Conservation (phyloP, 2,329 filamentous ascomycete genomes). For the Didymella pinodella region DNA sequence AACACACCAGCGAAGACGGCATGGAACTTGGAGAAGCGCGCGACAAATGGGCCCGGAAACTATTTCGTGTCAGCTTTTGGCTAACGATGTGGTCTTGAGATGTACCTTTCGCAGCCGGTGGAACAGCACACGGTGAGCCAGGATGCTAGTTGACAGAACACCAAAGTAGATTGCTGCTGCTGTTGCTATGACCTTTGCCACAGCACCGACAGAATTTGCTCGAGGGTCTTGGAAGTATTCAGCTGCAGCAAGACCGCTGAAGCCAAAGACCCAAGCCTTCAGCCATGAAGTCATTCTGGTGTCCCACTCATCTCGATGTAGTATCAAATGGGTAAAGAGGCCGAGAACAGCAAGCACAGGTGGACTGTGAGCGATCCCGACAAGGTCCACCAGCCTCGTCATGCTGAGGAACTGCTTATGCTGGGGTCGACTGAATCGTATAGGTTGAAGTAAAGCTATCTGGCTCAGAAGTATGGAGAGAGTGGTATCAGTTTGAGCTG, state of each 20-base stretch:
- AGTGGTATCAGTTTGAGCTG: not conserved
- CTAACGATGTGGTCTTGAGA: not conserved
- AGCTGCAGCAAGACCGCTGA: constrained; percentile 27
- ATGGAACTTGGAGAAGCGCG: constrained; percentile 52
- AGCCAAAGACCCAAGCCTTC: constrained; percentile 25
- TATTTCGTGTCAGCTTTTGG: constrained; percentile 3
- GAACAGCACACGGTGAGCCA: constrained; percentile 52
- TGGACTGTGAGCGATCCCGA: constrained; percentile 33
- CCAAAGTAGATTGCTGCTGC: constrained; percentile 33
- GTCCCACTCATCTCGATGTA: constrained; percentile 40
- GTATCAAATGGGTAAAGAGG: constrained; percentile 34
- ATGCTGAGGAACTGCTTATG: constrained; percentile 2
- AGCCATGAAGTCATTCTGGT: constrained; percentile 28
- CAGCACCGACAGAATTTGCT: constrained; percentile 19
- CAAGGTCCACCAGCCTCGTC: constrained; percentile 13
- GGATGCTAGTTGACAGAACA: constrained; percentile 44
- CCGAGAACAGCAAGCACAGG: constrained; percentile 30
- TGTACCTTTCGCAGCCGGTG: constrained; percentile 49
- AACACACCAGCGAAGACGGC: constrained; percentile 37
- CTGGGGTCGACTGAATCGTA: not conserved
- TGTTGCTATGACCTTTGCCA: constrained; percentile 19
- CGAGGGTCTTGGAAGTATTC: constrained; percentile 25
- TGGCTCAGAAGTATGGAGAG: not conserved
- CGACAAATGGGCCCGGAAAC: constrained; percentile 52
- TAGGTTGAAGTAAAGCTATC: not conserved